phyloP scores from a whole-genome alignment of 176 grass and related monocot genomes.

The Triticum urartu region DNA sequence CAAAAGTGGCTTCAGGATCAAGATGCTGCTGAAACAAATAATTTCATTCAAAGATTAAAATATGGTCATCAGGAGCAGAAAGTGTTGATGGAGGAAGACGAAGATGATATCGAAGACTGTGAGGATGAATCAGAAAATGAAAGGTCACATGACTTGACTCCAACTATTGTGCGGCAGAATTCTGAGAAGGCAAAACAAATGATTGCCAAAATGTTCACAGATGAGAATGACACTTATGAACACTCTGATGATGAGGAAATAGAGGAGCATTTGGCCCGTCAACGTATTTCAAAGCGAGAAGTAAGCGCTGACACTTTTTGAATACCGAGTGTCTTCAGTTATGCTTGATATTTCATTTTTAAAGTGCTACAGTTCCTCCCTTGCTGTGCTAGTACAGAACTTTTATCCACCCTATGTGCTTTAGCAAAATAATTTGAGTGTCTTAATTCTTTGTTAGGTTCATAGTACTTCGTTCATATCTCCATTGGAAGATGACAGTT shows the following conservation, averaged over 20 bases:
- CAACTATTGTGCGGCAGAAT: constrained; percentile 56
- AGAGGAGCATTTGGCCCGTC: constrained; percentile 67
- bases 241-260: constrained; percentile 91
- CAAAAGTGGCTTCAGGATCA: constrained; percentile 91
- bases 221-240: constrained; percentile 77
- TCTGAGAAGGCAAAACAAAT: constrained; percentile 87
- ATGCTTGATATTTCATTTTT: background rate
- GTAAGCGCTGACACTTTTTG: constrained; percentile 50
- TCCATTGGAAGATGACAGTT: constrained; percentile 70
- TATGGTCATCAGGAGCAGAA: constrained; percentile 56
- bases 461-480: constrained; percentile 50
- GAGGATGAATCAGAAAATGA: constrained; percentile 56
- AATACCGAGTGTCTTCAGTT: constrained; percentile 5
- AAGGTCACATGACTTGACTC: constrained; percentile 51
- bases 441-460: constrained; percentile 26
- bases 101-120: constrained; percentile 51
- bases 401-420: constrained; percentile 9
- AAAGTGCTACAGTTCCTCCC: background rate
- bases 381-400: background rate
- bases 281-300: constrained; percentile 53
- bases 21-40: constrained; percentile 75
- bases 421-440: constrained; percentile 19
- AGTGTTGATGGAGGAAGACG: constrained; percentile 48
- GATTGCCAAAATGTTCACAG: constrained; percentile 73
- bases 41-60: constrained; percentile 77